A percentile compares a stretch with the other conserved stretches of the same genome.
These are phyloP conservation scores for Hammondia hammondi DNA, from an alignment of 169 alveolate species.

Conservation along the genomic window DNA sequence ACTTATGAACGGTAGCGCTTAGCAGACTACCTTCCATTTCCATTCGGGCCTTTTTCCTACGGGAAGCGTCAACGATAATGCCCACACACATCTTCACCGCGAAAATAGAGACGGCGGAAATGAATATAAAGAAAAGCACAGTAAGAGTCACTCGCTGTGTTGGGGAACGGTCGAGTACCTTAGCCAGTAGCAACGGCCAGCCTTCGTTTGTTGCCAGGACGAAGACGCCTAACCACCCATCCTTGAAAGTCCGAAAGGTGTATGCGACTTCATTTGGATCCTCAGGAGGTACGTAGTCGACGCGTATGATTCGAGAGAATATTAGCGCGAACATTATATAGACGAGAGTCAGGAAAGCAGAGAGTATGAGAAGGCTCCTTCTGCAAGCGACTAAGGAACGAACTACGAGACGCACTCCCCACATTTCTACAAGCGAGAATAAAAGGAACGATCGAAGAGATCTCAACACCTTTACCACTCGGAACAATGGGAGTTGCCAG, in stretches of 20 bases:
- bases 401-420: constrained; percentile 3
- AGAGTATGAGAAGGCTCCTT: not conserved
- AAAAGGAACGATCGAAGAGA: not conserved
- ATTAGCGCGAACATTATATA: not conserved
- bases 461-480: not conserved
- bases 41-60: constrained; percentile 53
- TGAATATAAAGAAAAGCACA: constrained; percentile 37
- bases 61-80: constrained; percentile 63
- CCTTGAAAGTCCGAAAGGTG: constrained; percentile 20
- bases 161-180: constrained; percentile 42
- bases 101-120: constrained; percentile 48
- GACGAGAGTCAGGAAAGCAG: not conserved
- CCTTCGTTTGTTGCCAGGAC: constrained; percentile 66
- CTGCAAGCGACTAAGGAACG: constrained; percentile 26
- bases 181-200: constrained; percentile 61
- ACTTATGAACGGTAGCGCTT: constrained; percentile 66
- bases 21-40: constrained; percentile 61
- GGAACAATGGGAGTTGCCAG: not conserved
- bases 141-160: not conserved
- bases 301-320: not conserved
- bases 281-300: constrained; percentile 7
- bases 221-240: constrained; percentile 53
- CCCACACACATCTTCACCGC: constrained; percentile 66
- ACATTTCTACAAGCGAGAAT: not conserved
- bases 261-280: not conserved